A percentile compares a stretch with the other conserved stretches of the same genome.
Evolutionary conservation across 177 flowering plant genomes (phyloP).

Genomic region (Tripterygium wilfordii): DNA sequence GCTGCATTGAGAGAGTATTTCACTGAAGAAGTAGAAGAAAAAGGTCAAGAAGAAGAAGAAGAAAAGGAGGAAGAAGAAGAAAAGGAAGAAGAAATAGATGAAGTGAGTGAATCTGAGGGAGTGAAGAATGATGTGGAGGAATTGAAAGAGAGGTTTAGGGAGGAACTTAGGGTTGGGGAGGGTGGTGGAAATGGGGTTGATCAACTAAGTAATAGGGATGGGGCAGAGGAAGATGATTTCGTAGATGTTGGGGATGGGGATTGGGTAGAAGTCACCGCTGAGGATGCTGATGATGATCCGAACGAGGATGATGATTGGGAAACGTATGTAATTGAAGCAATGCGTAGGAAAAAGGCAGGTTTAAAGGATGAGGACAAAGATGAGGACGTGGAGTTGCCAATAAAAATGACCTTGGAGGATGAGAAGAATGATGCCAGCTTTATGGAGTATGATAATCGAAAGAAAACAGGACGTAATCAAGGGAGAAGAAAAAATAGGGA

Average conservation of each 20-base stretch:
- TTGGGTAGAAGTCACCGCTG: slow-evolving; percentile 2
- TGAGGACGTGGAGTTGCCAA: slow-evolving; percentile 15
- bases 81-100: no score
- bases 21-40: slow-evolving; percentile 29
- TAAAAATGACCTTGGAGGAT: slow-evolving; percentile 12
- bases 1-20: slow-evolving; percentile 53
- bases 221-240: slow-evolving; percentile 6
- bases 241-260: slow-evolving; percentile 10
- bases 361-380: slow-evolving; percentile 15
- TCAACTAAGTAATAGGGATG: slow-evolving; percentile 1
- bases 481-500: slow-evolving; percentile 30
- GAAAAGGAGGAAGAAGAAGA: slow-evolving; percentile 12
- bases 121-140: slow-evolving; percentile 7
- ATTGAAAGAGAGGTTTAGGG: slow-evolving; percentile 23
- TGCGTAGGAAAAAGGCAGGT: slow-evolving; percentile 38
- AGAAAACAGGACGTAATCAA: slow-evolving; percentile 45
- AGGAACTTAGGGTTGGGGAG: slow-evolving; percentile 17
- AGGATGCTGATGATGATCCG: slow-evolving; percentile 8
- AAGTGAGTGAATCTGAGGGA: no score
- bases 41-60: slow-evolving; percentile 19
- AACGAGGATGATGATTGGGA: slow-evolving; percentile 44
- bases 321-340: slow-evolving; percentile 50
- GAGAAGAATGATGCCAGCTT: slow-evolving; percentile 32
- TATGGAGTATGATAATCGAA: slow-evolving; percentile 53
- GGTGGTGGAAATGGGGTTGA: slow-evolving; percentile 1